phyloP scores from a whole-genome alignment of 2,329 filamentous ascomycete species.

The Cryphonectria parasitica region DNA sequence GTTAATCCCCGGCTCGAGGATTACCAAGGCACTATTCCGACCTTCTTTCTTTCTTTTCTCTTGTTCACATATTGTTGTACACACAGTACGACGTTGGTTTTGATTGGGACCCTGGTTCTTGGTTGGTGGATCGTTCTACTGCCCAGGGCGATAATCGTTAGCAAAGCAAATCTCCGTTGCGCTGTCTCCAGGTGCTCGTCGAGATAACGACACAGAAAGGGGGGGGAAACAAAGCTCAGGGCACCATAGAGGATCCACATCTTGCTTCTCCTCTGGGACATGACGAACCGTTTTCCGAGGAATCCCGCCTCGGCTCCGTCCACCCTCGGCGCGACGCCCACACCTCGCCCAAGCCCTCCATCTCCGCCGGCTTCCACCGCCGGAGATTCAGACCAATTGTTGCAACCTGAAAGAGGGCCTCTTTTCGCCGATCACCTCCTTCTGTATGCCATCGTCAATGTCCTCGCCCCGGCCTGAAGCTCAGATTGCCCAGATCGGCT shows the following conservation, averaged over 20 bases:
- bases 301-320: slow-evolving; percentile 19
- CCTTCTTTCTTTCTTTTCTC: neutral
- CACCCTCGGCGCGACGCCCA: slow-evolving; percentile 7
- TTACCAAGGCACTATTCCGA: neutral
- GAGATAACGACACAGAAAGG: neutral
- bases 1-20: neutral
- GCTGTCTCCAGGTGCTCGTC: neutral
- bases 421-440: neutral
- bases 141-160: neutral
- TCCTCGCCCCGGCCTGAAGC: slow-evolving; percentile 25
- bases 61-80: neutral
- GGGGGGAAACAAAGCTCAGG: too few species aligned
- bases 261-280: slow-evolving; percentile 21
- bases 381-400: slow-evolving; percentile 18
- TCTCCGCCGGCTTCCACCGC: slow-evolving; percentile 5
- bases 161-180: neutral
- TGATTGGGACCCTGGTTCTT: neutral
- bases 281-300: slow-evolving; percentile 16
- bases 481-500: slow-evolving; percentile 27
- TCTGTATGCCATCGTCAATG: slow-evolving; percentile 16
- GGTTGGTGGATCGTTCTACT: neutral
- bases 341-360: slow-evolving; percentile 5
- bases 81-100: neutral
- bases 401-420: neutral
- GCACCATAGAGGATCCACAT: neutral